A percentile compares a stretch with the other conserved stretches of the same genome.
These are phyloP conservation scores for Sonneratia caseolaris DNA, from an alignment of 345 rosid genomes.

Conservation along the genomic window DNA sequence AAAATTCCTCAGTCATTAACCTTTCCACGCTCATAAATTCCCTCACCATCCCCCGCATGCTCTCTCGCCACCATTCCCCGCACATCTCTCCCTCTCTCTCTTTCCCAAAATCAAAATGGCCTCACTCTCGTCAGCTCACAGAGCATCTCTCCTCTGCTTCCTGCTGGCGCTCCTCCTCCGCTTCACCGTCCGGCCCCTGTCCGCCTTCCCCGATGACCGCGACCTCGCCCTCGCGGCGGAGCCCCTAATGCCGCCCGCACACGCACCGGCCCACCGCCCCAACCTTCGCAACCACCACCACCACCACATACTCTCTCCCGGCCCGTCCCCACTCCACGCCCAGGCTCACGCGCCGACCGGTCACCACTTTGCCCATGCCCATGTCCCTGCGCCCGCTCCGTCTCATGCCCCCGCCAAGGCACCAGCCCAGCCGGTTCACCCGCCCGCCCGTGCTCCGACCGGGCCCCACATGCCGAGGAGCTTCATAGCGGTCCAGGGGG, in stretches of 20 bases:
- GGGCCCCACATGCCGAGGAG: conserved; percentile 29
- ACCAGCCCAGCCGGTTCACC: conserved; percentile 22
- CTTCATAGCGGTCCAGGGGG: conserved; percentile 66
- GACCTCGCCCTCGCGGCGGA: not conserved
- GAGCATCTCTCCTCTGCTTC: no score
- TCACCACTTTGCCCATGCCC: conserved; percentile 15
- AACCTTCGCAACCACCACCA: conserved; percentile 14
- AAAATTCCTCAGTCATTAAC: no score
- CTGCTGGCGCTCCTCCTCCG: no score
- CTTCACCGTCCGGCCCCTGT: no score
- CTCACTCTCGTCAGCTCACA: no score
- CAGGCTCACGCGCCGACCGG: conserved; percentile 17
- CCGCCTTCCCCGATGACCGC: no score
- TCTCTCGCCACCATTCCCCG: no score
- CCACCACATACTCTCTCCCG: conserved; percentile 11
- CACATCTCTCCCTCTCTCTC: no score
- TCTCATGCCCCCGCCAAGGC: conserved; percentile 21
- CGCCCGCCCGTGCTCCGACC: conserved; percentile 27
- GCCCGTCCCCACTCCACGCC: conserved; percentile 9
- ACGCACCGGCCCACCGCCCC: conserved; percentile 11
- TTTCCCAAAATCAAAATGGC: no score
- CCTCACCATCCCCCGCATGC: no score
- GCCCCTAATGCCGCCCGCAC: not conserved
- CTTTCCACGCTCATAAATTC: no score
- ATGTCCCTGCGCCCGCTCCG: conserved; percentile 9